A percentile compares a stretch with the other conserved stretches of the same genome.
Evolutionary conservation across 75 land plant genomes (phyloP).

Genomic region (Picea glauca): DNA sequence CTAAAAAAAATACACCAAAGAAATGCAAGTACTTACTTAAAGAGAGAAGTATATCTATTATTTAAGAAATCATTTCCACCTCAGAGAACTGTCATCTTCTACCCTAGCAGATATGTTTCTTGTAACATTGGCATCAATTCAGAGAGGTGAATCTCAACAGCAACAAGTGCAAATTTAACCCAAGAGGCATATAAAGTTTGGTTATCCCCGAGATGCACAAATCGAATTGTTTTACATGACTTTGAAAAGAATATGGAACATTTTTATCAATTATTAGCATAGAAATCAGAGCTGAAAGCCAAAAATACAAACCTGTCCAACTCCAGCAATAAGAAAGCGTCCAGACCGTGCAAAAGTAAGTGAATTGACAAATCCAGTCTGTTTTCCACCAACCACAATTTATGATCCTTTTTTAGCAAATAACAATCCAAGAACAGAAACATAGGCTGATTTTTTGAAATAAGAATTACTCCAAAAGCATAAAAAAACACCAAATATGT

Average conservation of each 20-base stretch:
- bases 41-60: too few relatives aligned
- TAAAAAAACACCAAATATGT: background rate
- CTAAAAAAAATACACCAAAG: too few relatives aligned
- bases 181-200: background rate
- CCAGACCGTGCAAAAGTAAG: conserved; percentile 88
- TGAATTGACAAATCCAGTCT: conserved; percentile 95
- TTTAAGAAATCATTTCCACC: too few relatives aligned
- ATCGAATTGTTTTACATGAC: background rate
- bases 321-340: conserved; percentile 85
- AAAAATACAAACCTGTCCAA: conserved; percentile 71
- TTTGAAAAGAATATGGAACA: background rate
- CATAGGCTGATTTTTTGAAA: background rate
- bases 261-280: background rate
- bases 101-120: background rate
- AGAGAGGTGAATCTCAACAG: background rate
- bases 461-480: background rate
- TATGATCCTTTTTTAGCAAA: background rate
- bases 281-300: background rate
- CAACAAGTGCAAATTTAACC: background rate
- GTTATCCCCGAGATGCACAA: conserved; percentile 19
- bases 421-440: background rate
- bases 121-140: background rate
- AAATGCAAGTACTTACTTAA: too few relatives aligned
- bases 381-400: conserved; percentile 12
- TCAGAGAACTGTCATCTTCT: too few relatives aligned